Percentiles rank a stretch among this genome's conserved stretches.
These are phyloP conservation scores for Amniculicola lignicola DNA, from an alignment of 495 filamentous ascomycete genomes.

Conservation along the genomic window DNA sequence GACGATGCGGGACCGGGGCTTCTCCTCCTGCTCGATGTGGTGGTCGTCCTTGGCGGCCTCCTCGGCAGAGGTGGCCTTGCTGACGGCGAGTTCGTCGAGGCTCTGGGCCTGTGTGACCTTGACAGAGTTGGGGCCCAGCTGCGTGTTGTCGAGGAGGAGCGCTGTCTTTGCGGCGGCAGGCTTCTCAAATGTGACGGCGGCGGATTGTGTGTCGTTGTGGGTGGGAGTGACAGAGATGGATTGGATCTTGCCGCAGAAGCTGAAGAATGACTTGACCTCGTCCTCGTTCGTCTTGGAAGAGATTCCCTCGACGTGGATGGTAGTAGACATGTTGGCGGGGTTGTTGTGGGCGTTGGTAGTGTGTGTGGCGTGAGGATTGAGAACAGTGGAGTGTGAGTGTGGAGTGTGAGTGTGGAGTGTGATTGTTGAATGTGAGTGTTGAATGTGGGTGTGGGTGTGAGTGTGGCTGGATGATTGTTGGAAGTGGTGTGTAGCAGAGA, in stretches of 20 bases:
- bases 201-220: conserved; percentile 64
- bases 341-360: neutral
- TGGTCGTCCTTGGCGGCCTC: conserved; percentile 50
- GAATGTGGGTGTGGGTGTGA: neutral
- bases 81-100: conserved; percentile 61
- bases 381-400: neutral
- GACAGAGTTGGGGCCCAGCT: conserved; percentile 78
- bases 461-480: conserved; percentile 7
- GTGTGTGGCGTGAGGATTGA: neutral
- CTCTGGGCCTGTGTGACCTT: conserved; percentile 66
- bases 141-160: conserved; percentile 91
- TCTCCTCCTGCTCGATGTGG: conserved; percentile 86
- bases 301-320: conserved; percentile 73
- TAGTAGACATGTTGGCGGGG: conserved; percentile 41
- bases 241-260: conserved; percentile 96
- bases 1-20: conserved; percentile 85
- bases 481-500: neutral
- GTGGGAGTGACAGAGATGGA: conserved; percentile 70
- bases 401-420: neutral
- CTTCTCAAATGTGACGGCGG: conserved; percentile 93
- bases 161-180: conserved; percentile 93
- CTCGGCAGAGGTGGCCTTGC: conserved; percentile 20
- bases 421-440: neutral
- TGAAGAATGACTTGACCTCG: conserved; percentile 95
- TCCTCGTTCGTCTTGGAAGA: conserved; percentile 73